Percentiles rank a stretch among this genome's conserved stretches.
These are phyloP conservation scores for Candida glucosophila DNA, from an alignment of 1,139 yeast genomes.

Conservation along the genomic window DNA sequence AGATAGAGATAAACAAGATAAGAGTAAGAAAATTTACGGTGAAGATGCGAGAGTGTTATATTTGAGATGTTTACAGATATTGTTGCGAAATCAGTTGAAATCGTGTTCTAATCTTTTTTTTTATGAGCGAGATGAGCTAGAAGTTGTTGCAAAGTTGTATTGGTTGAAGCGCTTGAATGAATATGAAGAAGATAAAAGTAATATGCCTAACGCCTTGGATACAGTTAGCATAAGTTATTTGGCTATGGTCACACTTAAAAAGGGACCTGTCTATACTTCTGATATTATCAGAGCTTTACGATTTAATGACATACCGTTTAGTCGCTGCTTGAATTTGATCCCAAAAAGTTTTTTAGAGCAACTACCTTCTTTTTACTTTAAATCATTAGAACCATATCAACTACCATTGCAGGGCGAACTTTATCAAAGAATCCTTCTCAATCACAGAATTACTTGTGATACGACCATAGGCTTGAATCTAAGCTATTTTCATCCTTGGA, in stretches of 20 bases:
- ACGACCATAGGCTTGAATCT: constrained; percentile 12
- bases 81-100: constrained; percentile 44
- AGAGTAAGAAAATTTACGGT: constrained; percentile 35
- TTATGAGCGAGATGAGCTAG: constrained; percentile 17
- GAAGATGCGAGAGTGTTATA: constrained; percentile 38
- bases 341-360: constrained; percentile 16
- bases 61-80: constrained; percentile 44
- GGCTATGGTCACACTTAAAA: constrained; percentile 23
- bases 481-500: constrained; percentile 26
- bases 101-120: constrained; percentile 4
- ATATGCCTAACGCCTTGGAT: constrained; percentile 18
- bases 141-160: constrained; percentile 35
- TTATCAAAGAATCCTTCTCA: constrained; percentile 11
- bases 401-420: constrained; percentile 22
- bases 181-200: constrained; percentile 1
- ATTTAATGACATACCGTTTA: constrained; percentile 29
- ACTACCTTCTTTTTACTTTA: constrained; percentile 17
- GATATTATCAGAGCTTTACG: constrained; percentile 24
- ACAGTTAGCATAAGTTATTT: constrained; percentile 28
- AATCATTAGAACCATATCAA: constrained; percentile 18
- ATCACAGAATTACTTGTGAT: no score
- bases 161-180: constrained; percentile 38
- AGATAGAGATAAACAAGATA: constrained; percentile 30
- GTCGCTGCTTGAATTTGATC: constrained; percentile 21
- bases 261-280: constrained; percentile 27